These are phyloP conservation scores for Paraphoma sp. DNA, from an alignment of 2,329 filamentous ascomycete species.

Conservation along the genomic window DNA sequence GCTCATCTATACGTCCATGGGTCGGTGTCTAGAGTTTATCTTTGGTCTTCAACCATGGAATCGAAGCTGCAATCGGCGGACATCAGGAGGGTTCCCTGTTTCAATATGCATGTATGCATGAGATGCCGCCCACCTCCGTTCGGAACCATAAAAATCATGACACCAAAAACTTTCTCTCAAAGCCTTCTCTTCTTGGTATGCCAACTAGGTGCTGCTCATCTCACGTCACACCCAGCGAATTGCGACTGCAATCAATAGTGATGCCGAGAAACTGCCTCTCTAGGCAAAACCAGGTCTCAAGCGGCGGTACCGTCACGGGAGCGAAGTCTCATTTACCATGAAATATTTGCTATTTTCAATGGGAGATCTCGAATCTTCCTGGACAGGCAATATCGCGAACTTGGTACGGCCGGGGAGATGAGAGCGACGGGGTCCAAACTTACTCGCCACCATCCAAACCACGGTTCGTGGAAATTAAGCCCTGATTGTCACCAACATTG, in stretches of 20 bases:
- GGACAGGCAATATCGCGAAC: background rate
- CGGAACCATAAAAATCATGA: background rate
- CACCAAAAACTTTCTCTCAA: background rate
- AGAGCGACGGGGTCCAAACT: background rate
- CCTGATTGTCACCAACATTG: background rate
- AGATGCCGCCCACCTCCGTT: background rate
- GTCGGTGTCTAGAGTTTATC: too few relatives aligned
- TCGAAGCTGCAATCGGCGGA: constrained; percentile 13
- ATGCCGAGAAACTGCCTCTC: background rate
- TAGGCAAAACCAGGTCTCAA: background rate
- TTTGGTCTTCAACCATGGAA: background rate
- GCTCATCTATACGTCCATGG: too few relatives aligned
- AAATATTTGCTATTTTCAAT: constrained; percentile 1
- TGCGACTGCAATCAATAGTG: background rate
- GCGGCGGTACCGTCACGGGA: too few relatives aligned
- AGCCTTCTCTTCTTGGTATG: background rate
- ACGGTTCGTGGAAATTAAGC: background rate
- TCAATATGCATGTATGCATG: background rate
- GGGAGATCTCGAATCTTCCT: background rate
- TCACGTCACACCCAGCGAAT: background rate
- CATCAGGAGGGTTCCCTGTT: constrained; percentile 11
- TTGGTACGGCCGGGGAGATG: background rate
- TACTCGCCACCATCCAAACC: background rate
- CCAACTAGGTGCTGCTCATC: background rate
- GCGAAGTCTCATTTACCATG: background rate